Base-by-base conservation (phyloP, 2,329 filamentous ascomycete genomes). In the Neodidymelliopsis sp. region DNA sequence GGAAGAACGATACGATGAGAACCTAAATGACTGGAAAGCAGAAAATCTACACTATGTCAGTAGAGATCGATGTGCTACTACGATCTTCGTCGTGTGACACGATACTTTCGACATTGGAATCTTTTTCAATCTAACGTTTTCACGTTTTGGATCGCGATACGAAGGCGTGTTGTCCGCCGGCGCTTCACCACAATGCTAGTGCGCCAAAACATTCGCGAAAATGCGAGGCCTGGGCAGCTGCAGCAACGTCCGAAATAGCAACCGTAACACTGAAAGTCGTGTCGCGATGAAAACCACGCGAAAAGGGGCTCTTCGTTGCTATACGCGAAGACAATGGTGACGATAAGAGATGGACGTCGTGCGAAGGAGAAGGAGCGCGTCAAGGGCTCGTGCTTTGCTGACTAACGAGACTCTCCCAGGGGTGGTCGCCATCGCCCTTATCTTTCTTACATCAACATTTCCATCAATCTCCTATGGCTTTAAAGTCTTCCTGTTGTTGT, bases 1-100 rank as follows among this genome's bases (percentile, higher is more conserved):
- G 29, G 30, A 28, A 34, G 44, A 47, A 24, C 36, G 15, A 36
- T 24, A 40, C 36, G 13, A 40, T n/a, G 24, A 20, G 24, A n/a
- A 4, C 36, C 22, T 4, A 28, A 9, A 20, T 16, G 23, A 11
- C 15, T 11, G 6, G 16, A 12, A 7, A 33, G n/a, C 10, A 10
- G 22, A 39, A 22, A 11, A 16, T n/a, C n/a, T n/a, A n/a, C n/a
- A n/a, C n/a, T n/a, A n/a, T n/a, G n/a, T n/a, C n/a, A n/a, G n/a
- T n/a, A n/a, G n/a, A n/a, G n/a, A n/a, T n/a, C n/a, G n/a, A n/a
- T n/a, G n/a, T n/a, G n/a, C n/a, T n/a, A n/a, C n/a, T n/a, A n/a
- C n/a, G n/a, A n/a, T 4, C 8, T 25, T 29, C 6, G 15, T 2
- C 28, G 10, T 2, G 11, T 29, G 2, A 23, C 12, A 11, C 24